phyloP scores from a whole-genome alignment of 495 filamentous ascomycete species.

The Thermochaetoides thermophila region DNA sequence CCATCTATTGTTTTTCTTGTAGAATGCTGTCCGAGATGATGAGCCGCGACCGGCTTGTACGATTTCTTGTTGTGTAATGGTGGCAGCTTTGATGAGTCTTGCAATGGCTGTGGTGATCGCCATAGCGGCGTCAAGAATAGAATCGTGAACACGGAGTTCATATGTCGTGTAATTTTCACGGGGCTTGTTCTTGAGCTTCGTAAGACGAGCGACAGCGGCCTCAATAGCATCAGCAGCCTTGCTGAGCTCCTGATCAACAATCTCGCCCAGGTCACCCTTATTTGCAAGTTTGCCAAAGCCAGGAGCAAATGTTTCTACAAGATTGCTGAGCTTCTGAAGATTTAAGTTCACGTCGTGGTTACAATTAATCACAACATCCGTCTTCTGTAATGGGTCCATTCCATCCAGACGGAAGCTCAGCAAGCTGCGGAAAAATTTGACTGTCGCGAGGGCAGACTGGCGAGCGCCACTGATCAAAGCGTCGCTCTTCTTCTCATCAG shows the following conservation, averaged over 20 bases:
- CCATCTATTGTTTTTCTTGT: constrained; percentile 98
- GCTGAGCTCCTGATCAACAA: constrained; percentile 81
- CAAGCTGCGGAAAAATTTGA: constrained; percentile 89
- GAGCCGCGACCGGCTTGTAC: constrained; percentile 87
- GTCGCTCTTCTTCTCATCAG: constrained; percentile 86
- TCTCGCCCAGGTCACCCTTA: constrained; percentile 78
- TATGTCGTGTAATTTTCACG: constrained; percentile 92
- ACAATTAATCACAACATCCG: constrained; percentile 89
- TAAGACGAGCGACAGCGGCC: constrained; percentile 73
- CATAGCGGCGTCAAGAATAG: constrained; percentile 83
- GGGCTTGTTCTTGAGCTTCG: constrained; percentile 84
- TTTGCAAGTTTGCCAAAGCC: constrained; percentile 65
- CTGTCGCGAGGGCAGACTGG: constrained; percentile 71
- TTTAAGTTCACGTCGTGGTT: constrained; percentile 89
- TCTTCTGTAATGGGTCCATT: constrained; percentile 76
- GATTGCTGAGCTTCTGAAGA: constrained; percentile 78
- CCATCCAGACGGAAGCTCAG: constrained; percentile 87
- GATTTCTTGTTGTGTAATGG: constrained; percentile 88
- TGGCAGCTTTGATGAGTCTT: constrained; percentile 90
- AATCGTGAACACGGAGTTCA: constrained; percentile 86
- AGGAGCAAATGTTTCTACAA: constrained; percentile 79
- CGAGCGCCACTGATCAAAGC: constrained; percentile 66
- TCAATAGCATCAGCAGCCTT: constrained; percentile 95
- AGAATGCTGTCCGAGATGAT: constrained; percentile 85
- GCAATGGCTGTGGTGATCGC: constrained; percentile 95